A percentile compares a stretch with the other conserved stretches of the same genome.
These are phyloP conservation scores for Jacaranda copaia DNA, from an alignment of 257 asterid species.

Conservation along the genomic window DNA sequence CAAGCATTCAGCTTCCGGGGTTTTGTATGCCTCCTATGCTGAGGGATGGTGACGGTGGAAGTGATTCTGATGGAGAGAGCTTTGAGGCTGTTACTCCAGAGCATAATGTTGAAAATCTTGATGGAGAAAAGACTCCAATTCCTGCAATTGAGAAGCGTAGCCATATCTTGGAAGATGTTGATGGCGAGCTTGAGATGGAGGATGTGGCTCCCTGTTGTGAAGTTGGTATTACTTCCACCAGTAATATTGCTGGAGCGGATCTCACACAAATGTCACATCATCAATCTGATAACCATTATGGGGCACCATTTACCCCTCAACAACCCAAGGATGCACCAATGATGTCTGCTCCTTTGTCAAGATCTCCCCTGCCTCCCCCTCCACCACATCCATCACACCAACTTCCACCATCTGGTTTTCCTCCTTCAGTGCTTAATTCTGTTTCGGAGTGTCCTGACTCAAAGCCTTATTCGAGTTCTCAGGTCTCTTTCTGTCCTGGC, in stretches of 20 bases:
- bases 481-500: slow-evolving; percentile 46
- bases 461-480: slow-evolving; percentile 52
- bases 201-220: slow-evolving; percentile 82
- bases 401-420: slow-evolving; percentile 41
- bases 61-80: slow-evolving; percentile 90
- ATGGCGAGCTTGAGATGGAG: slow-evolving; percentile 98
- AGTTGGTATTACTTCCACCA: slow-evolving; percentile 51
- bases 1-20: slow-evolving; percentile 88
- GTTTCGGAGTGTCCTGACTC: slow-evolving; percentile 47
- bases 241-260: slow-evolving; percentile 43
- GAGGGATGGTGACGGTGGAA: slow-evolving; percentile 65
- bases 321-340: slow-evolving; percentile 49
- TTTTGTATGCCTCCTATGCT: slow-evolving; percentile 88
- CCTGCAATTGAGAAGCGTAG: slow-evolving; percentile 67
- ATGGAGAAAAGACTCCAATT: slow-evolving; percentile 44
- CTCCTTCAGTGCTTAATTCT: slow-evolving; percentile 48
- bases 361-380: slow-evolving; percentile 51
- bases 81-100: slow-evolving; percentile 96
- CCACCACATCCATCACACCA: slow-evolving; percentile 45
- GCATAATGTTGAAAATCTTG: slow-evolving; percentile 57
- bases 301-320: slow-evolving; percentile 34
- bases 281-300: slow-evolving; percentile 44
- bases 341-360: slow-evolving; percentile 58
- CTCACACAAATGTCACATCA: slow-evolving; percentile 43
- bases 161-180: slow-evolving; percentile 88